Conservation (phyloP, 495 filamentous ascomycete species). For the Saxophila tyrrhenica region DNA sequence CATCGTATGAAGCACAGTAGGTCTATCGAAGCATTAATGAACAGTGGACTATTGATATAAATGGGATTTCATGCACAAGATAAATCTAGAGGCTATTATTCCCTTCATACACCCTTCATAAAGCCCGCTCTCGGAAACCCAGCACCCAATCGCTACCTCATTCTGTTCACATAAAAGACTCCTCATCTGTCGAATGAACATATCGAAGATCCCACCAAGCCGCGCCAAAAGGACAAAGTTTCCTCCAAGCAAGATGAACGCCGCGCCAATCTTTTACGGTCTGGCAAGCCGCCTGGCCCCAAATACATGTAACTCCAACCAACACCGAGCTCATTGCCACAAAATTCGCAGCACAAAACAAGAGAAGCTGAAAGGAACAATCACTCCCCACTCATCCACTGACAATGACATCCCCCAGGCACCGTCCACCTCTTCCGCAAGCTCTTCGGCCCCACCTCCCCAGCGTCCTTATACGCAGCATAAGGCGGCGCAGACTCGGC, state of each 20-base stretch:
- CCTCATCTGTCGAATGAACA: too few species aligned
- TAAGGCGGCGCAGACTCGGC: conserved; percentile 42
- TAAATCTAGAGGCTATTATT: not conserved
- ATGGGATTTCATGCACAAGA: too few species aligned
- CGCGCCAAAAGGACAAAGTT: too few species aligned
- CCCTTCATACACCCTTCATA: not conserved
- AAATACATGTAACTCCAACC: not conserved
- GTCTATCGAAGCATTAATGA: too few species aligned
- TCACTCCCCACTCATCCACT: conserved; percentile 25
- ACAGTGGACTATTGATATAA: too few species aligned
- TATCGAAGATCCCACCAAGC: too few species aligned
- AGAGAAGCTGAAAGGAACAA: not conserved
- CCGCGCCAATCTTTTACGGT: too few species aligned
- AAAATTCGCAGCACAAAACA: not conserved
- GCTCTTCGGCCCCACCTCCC: not conserved
- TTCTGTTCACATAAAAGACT: too few species aligned
- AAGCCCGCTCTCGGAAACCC: not conserved
- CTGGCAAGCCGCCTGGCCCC: not conserved
- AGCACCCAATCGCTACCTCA: too few species aligned
- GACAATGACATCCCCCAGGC: conserved; percentile 25
- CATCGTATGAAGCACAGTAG: too few species aligned
- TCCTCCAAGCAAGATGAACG: too few species aligned
- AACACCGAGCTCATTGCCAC: not conserved
- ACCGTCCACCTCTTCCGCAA: conserved; percentile 10
- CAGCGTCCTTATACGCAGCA: conserved; percentile 5